Evolutionary conservation across 257 asterid genomes (phyloP).

Genomic region (Solanum lycopersicoides): DNA sequence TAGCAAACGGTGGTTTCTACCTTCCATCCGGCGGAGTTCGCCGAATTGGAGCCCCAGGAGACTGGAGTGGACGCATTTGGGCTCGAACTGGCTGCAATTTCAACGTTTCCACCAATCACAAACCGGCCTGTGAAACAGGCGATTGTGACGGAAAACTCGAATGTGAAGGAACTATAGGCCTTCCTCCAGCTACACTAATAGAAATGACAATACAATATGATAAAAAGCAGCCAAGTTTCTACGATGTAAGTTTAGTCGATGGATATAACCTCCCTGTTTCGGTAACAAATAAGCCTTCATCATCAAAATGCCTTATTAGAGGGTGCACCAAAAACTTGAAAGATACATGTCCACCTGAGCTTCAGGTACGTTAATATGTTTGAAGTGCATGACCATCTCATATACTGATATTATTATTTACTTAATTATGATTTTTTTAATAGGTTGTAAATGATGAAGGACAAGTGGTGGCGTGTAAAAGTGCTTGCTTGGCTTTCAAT

Average conservation of each 20-base stretch:
- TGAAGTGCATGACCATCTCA: background rate
- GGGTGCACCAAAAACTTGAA: slow-evolving; percentile 46
- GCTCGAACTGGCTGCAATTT: slow-evolving; percentile 79
- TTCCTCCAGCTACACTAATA: slow-evolving; percentile 69
- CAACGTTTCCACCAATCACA: slow-evolving; percentile 2
- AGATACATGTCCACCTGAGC: slow-evolving; percentile 43
- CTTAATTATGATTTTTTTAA: background rate
- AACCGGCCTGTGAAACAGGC: slow-evolving; percentile 63
- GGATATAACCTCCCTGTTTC: slow-evolving; percentile 78
- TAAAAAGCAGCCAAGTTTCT: slow-evolving; percentile 38
- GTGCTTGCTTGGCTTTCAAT: slow-evolving; percentile 74
- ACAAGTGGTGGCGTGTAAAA: slow-evolving; percentile 70
- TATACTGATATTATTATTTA: background rate
- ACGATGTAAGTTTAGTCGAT: slow-evolving; percentile 73
- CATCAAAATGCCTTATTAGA: slow-evolving; percentile 28
- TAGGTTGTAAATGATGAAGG: slow-evolving; percentile 26
- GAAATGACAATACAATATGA: slow-evolving; percentile 45
- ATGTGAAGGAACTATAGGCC: slow-evolving; percentile 55
- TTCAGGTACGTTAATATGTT: background rate
- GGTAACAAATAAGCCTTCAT: slow-evolving; percentile 13
- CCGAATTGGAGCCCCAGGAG: slow-evolving; percentile 30
- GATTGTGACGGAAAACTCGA: slow-evolving; percentile 60
- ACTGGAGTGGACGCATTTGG: slow-evolving; percentile 84
- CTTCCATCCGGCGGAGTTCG: slow-evolving; percentile 34
- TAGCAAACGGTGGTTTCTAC: slow-evolving; percentile 67